These are phyloP conservation scores for Phellopilus nigrolimitatus DNA, from an alignment of 1,284 basidiomycete genomes.

Conservation along the genomic window DNA sequence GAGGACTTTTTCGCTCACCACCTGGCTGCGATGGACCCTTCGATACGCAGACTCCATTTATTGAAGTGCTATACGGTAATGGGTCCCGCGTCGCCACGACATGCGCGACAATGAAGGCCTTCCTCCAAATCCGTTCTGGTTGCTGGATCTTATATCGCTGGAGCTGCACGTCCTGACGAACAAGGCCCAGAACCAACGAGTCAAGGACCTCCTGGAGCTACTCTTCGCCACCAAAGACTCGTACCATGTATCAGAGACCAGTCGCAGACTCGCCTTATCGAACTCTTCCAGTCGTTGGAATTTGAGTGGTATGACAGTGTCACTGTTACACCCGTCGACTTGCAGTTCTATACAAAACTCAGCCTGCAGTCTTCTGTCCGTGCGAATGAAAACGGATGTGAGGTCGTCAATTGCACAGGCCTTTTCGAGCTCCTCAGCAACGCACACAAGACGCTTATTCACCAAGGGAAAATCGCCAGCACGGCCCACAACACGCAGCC, in stretches of 20 bases:
- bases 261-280: conserved; percentile 79
- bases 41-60: conserved; percentile 45
- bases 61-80: conserved; percentile 70
- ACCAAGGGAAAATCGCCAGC: conserved; percentile 63
- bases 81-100: conserved; percentile 68
- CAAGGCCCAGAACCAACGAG: conserved; percentile 67
- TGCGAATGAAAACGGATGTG: too few species aligned
- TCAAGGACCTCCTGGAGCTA: conserved; percentile 66
- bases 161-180: conserved; percentile 86
- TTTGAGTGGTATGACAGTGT: too few species aligned
- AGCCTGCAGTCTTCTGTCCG: too few species aligned
- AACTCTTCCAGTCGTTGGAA: too few species aligned
- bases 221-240: conserved; percentile 63
- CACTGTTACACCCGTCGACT: too few species aligned
- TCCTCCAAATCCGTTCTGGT: conserved; percentile 77
- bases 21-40: conserved; percentile 62
- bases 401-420: conserved; percentile 73
- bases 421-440: conserved; percentile 62
- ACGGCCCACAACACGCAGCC: conserved; percentile 57
- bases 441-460: conserved; percentile 57
- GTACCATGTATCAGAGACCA: conserved; percentile 47
- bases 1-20: conserved; percentile 90
- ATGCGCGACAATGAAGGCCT: conserved; percentile 73
- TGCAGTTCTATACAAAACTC: too few species aligned
- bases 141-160: conserved; percentile 83